phyloP scores from a whole-genome alignment of 768 basidiomycete genomes.

The Termitomyces sp. region DNA sequence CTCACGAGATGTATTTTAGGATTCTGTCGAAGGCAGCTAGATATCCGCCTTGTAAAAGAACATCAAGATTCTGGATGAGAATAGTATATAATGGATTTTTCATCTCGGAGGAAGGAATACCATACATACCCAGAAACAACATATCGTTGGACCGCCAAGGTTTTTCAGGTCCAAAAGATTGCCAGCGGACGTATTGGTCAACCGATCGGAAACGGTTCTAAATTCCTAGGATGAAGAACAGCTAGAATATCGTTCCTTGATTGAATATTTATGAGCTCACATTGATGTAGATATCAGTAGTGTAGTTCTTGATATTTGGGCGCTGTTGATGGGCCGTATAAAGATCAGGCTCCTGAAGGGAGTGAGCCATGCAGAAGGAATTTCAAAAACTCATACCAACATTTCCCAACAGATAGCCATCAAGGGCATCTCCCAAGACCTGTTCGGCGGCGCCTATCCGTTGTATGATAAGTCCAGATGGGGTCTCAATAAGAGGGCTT shows the following conservation, averaged over 20 bases:
- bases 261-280: constrained; percentile 21
- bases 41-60: constrained; percentile 38
- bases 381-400: constrained; percentile 17
- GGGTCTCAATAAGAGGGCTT: neutral
- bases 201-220: constrained; percentile 25
- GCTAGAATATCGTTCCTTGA: neutral
- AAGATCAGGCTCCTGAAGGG: constrained; percentile 52
- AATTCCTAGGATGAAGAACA: constrained; percentile 31
- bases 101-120: neutral
- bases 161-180: constrained; percentile 31
- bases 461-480: neutral
- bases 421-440: constrained; percentile 32
- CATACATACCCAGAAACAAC: constrained; percentile 42
- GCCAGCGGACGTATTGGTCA: constrained; percentile 32
- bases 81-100: neutral
- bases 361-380: neutral
- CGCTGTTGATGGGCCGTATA: constrained; percentile 39
- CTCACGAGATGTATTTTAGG: constrained; percentile 46
- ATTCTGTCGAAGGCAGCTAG: constrained; percentile 26
- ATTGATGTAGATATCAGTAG: constrained; percentile 37
- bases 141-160: constrained; percentile 45
- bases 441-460: constrained; percentile 28
- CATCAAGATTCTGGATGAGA: constrained; percentile 33
- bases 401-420: constrained; percentile 46
- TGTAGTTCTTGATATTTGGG: constrained; percentile 39